Percentiles rank a stretch among this genome's conserved stretches.
These are phyloP conservation scores for Panicum virgatum DNA, from an alignment of 202 grass and related monocot species.

Conservation along the genomic window DNA sequence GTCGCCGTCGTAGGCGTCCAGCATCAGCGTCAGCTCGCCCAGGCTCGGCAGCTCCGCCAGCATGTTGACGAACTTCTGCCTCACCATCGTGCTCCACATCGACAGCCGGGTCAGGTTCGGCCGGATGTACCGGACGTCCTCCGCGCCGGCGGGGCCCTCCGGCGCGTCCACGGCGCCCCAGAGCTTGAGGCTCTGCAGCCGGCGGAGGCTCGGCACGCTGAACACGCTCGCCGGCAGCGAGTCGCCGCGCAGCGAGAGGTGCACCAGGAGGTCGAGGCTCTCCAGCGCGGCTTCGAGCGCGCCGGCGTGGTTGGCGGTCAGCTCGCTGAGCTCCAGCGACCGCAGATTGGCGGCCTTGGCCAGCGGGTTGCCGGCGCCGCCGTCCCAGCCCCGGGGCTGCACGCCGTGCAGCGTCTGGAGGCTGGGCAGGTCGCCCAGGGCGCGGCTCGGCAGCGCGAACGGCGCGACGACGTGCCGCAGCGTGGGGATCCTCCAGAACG, in stretches of 20 bases:
- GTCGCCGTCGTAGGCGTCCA: slow-evolving; percentile 28
- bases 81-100: slow-evolving; percentile 44
- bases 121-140: slow-evolving; percentile 44
- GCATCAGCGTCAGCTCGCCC: slow-evolving; percentile 42
- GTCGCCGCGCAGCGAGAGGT: slow-evolving; percentile 43
- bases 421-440: slow-evolving; percentile 46
- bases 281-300: slow-evolving; percentile 39
- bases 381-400: slow-evolving; percentile 25
- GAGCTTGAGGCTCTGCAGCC: slow-evolving; percentile 52
- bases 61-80: slow-evolving; percentile 58
- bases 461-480: slow-evolving; percentile 52
- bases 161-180: slow-evolving; percentile 23
- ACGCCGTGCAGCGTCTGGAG: slow-evolving; percentile 57
- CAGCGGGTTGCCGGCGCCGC: slow-evolving; percentile 3
- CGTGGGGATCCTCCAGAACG: slow-evolving; percentile 56
- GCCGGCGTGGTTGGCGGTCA: slow-evolving; percentile 21
- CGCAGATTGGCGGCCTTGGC: slow-evolving; percentile 54
- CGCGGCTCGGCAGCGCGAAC: slow-evolving; percentile 36
- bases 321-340: slow-evolving; percentile 54
- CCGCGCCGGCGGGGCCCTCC: neutral
- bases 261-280: slow-evolving; percentile 52
- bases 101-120: slow-evolving; percentile 54
- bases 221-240: slow-evolving; percentile 44
- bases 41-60: slow-evolving; percentile 58
- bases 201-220: slow-evolving; percentile 39